Conservation (phyloP, 1,284 basidiomycete species). For the Stygiomarasmius scandens region DNA sequence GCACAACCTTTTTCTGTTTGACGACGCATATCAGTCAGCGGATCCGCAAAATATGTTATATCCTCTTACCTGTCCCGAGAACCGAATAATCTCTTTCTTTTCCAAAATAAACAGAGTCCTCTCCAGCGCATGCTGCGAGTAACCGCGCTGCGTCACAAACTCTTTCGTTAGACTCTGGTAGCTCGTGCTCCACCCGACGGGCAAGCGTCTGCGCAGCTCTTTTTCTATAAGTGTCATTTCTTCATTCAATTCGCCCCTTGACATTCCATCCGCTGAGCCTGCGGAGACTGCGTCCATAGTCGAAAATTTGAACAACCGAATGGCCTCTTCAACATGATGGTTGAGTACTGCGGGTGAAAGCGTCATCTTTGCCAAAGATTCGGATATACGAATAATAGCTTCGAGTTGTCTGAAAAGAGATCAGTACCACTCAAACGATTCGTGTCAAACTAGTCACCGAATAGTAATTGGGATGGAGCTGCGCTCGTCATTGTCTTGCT, state of each 20-base stretch:
- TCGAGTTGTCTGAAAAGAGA: slow-evolving; percentile 83
- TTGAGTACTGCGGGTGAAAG: slow-evolving; percentile 85
- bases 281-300: slow-evolving; percentile 99
- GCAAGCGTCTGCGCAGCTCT: slow-evolving; percentile 86
- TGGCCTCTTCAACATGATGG: slow-evolving; percentile 98
- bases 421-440: background rate
- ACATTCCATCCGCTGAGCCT: slow-evolving; percentile 90
- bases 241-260: slow-evolving; percentile 90
- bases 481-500: slow-evolving; percentile 95
- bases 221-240: slow-evolving; percentile 94
- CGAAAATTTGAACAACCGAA: slow-evolving; percentile 96
- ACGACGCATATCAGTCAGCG: slow-evolving; percentile 1
- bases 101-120: slow-evolving; percentile 91
- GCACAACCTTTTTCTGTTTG: slow-evolving; percentile 54
- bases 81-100: slow-evolving; percentile 93
- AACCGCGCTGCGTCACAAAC: slow-evolving; percentile 93
- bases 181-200: slow-evolving; percentile 96
- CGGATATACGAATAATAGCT: slow-evolving; percentile 98
- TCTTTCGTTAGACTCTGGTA: slow-evolving; percentile 94
- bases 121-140: slow-evolving; percentile 90
- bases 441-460: slow-evolving; percentile 57
- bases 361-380: slow-evolving; percentile 94
- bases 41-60: slow-evolving; percentile 3
- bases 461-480: slow-evolving; percentile 98
- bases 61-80: slow-evolving; percentile 70